Evolutionary conservation across 2,329 filamentous ascomycete genomes (phyloP).

Genomic region (Furcasterigmium sp.): DNA sequence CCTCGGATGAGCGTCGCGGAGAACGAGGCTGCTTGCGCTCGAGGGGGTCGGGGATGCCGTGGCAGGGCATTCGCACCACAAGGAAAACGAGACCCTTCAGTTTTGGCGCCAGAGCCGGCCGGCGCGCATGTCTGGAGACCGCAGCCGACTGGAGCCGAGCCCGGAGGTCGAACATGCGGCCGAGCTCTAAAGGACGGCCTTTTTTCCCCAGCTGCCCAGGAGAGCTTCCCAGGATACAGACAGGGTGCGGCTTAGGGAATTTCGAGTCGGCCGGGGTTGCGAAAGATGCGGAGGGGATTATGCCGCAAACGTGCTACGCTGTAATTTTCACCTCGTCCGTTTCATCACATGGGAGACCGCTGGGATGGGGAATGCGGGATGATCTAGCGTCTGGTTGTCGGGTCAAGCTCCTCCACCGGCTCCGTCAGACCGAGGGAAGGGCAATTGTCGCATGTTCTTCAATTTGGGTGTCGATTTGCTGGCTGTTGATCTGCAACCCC

Average conservation of each 20-base stretch:
- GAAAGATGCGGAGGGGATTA: slow-evolving; percentile 5
- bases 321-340: not conserved
- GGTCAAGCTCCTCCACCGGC: no score
- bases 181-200: not conserved
- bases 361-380: not conserved
- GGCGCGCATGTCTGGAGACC: not conserved
- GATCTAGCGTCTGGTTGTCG: not conserved
- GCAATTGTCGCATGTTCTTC: no score
- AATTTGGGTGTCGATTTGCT: no score
- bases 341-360: not conserved
- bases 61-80: no score
- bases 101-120: not conserved
- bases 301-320: slow-evolving; percentile 1
- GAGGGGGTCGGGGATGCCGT: no score
- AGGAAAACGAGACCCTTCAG: not conserved
- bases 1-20: slow-evolving; percentile 1
- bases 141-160: slow-evolving; percentile 5
- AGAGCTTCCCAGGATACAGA: no score
- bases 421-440: no score
- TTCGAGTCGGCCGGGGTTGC: not conserved
- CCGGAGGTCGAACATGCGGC: slow-evolving; percentile 3
- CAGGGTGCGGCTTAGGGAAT: not conserved
- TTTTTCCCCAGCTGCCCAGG: no score
- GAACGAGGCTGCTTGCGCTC: not conserved
- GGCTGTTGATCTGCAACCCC: no score